phyloP scores from a whole-genome alignment of 495 filamentous ascomycete species.

The Neurospora sp. region DNA sequence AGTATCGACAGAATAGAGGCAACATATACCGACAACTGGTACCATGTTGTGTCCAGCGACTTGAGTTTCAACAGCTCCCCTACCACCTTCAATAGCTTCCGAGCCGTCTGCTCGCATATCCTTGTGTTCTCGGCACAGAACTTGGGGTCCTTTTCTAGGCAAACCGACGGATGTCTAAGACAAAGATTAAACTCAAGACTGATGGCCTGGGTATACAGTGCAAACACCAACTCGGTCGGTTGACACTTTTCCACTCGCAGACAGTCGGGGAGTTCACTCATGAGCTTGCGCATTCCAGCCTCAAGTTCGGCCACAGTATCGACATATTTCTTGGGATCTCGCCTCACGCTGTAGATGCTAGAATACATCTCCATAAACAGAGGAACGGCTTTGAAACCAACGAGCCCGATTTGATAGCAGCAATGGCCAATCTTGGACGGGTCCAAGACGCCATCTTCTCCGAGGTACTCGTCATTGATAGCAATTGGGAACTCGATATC shows the following conservation, averaged over 20 bases:
- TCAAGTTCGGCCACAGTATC: slow-evolving; percentile 52
- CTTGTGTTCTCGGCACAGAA: slow-evolving; percentile 55
- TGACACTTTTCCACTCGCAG: slow-evolving; percentile 38
- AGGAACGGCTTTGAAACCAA: slow-evolving; percentile 46
- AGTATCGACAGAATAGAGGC: slow-evolving; percentile 63
- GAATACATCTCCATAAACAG: slow-evolving; percentile 61
- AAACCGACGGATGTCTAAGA: slow-evolving; percentile 64
- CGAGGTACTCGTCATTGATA: slow-evolving; percentile 55
- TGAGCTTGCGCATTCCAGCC: slow-evolving; percentile 24
- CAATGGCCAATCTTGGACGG: slow-evolving; percentile 44
- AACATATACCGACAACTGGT: slow-evolving; percentile 57
- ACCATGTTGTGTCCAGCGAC: slow-evolving; percentile 76
- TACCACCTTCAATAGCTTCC: slow-evolving; percentile 50
- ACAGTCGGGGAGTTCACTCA: slow-evolving; percentile 45
- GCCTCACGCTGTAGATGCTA: slow-evolving; percentile 56
- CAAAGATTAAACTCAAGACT: slow-evolving; percentile 37
- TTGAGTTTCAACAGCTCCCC: slow-evolving; percentile 47
- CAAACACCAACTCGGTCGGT: slow-evolving; percentile 41
- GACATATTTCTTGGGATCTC: slow-evolving; percentile 48
- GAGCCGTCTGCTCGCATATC: slow-evolving; percentile 55
- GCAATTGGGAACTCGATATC: slow-evolving; percentile 64
- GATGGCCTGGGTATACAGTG: slow-evolving; percentile 38
- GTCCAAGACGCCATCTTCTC: slow-evolving; percentile 40
- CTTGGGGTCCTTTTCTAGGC: slow-evolving; percentile 46
- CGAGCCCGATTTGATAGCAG: slow-evolving; percentile 52